Evolutionary conservation across 2,329 filamentous ascomycete species (phyloP).

Genomic region (Paraphoma chrysanthemicola): DNA sequence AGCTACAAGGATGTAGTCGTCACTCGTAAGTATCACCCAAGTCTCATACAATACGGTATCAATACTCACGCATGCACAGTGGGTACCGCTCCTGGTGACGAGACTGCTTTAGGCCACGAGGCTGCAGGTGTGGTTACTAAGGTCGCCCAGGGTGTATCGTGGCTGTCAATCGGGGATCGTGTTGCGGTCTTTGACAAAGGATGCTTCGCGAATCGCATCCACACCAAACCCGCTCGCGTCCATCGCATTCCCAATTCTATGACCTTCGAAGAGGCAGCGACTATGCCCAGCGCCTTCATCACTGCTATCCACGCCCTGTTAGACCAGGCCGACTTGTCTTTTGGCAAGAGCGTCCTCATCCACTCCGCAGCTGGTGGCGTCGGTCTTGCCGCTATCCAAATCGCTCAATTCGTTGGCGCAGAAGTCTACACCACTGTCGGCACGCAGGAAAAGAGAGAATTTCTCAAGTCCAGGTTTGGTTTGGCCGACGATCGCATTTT

Average conservation of each 20-base stretch:
- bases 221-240: not conserved
- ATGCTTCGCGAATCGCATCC: conserved; percentile 1
- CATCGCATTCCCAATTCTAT: conserved; percentile 34
- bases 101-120: conserved; percentile 13
- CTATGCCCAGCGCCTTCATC: conserved; percentile 26
- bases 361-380: conserved; percentile 24
- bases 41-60: too few species aligned
- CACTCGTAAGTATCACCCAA: not conserved
- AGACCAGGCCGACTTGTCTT: conserved; percentile 20
- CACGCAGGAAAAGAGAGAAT: conserved; percentile 20
- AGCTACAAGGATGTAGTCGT: not conserved
- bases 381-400: conserved; percentile 15
- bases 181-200: conserved; percentile 7
- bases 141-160: conserved; percentile 14
- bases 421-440: conserved; percentile 25
- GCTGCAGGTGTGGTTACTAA: conserved; percentile 18
- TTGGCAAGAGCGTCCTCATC: conserved; percentile 17
- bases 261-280: conserved; percentile 32
- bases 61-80: not conserved
- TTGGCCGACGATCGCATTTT: conserved; percentile 40
- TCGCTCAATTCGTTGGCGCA: conserved; percentile 6
- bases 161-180: conserved; percentile 23
- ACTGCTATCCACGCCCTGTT: conserved; percentile 33
- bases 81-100: not conserved
- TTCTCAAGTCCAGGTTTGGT: conserved; percentile 18